Conservation (phyloP, 2,329 filamentous ascomycete species). For the Penicillium sp. region DNA sequence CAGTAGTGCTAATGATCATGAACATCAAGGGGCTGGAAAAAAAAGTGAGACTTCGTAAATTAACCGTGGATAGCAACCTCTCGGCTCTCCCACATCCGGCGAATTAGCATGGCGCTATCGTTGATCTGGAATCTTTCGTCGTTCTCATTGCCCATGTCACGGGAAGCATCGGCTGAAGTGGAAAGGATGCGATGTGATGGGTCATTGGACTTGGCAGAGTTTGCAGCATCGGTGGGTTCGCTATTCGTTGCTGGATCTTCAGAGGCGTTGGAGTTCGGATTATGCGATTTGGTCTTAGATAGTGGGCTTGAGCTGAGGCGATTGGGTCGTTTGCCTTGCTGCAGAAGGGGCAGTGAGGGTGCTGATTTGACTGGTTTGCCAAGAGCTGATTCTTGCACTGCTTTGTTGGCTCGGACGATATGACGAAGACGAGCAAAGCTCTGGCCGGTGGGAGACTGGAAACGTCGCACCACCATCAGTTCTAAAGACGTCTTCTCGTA, state of each 20-base stretch:
- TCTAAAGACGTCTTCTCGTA: slow-evolving; percentile 47
- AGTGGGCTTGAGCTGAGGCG: slow-evolving; percentile 24
- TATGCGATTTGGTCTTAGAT: slow-evolving; percentile 25
- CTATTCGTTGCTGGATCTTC: slow-evolving; percentile 33
- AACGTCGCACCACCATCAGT: slow-evolving; percentile 46
- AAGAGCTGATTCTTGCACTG: slow-evolving; percentile 23
- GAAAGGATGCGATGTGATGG: slow-evolving; percentile 38
- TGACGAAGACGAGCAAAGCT: slow-evolving; percentile 42
- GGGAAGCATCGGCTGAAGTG: slow-evolving; percentile 35
- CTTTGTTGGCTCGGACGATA: slow-evolving; percentile 25
- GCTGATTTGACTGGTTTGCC: slow-evolving; percentile 38
- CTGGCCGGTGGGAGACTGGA: slow-evolving; percentile 46
- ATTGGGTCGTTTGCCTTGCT: slow-evolving; percentile 23
- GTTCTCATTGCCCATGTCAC: slow-evolving; percentile 21
- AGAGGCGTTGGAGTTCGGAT: slow-evolving; percentile 20
- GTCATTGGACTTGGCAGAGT: slow-evolving; percentile 28
- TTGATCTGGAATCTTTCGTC: slow-evolving; percentile 29
- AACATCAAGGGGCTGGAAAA: slow-evolving; percentile 13
- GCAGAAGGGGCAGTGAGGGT: slow-evolving; percentile 34
- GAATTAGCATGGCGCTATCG: slow-evolving; percentile 42
- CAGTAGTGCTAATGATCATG: slow-evolving; percentile 16
- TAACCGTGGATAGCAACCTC: slow-evolving; percentile 40
- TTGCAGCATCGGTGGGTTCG: slow-evolving; percentile 25
- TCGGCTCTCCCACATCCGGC: slow-evolving; percentile 46
- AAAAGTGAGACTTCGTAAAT: slow-evolving; percentile 16